Conservation (phyloP, 2,329 filamentous ascomycete genomes). For the Pseudogymnoascus sp. region DNA sequence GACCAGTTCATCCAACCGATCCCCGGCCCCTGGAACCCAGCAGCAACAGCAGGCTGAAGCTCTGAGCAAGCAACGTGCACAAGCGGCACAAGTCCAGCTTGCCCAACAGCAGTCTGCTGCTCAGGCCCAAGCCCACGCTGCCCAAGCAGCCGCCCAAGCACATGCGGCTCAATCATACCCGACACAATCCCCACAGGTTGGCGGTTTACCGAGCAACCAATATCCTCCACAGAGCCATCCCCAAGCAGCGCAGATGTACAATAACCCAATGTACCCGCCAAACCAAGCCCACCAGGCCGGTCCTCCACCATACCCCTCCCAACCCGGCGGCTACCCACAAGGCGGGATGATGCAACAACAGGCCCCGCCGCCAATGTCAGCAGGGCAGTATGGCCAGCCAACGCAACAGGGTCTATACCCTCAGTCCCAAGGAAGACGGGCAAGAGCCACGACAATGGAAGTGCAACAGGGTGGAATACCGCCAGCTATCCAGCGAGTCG, state of each 20-base stretch:
- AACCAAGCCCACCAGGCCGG: constrained; percentile 45
- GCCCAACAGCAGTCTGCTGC: constrained; percentile 29
- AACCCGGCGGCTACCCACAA: constrained; percentile 61
- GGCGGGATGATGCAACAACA: constrained; percentile 60
- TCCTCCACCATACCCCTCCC: constrained; percentile 72
- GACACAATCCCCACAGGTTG: constrained; percentile 14
- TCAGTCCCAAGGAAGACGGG: constrained; percentile 70
- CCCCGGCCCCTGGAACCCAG: constrained; percentile 85
- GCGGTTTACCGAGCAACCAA: constrained; percentile 38
- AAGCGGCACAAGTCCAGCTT: constrained; percentile 50
- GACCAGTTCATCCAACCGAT: constrained; percentile 73
- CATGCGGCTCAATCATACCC: constrained; percentile 35
- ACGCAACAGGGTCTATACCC: constrained; percentile 61
- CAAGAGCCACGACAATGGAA: constrained; percentile 93
- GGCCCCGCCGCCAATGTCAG: constrained; percentile 55
- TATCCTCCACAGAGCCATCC: constrained; percentile 40
- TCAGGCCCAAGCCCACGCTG: constrained; percentile 54
- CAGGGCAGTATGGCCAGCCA: constrained; percentile 52
- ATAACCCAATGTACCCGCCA: constrained; percentile 73
- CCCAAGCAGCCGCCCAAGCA: constrained; percentile 54
- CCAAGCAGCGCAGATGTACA: constrained; percentile 57
- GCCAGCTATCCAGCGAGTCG: constrained; percentile 84
- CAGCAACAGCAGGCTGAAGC: constrained; percentile 95
- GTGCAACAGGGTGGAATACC: constrained; percentile 90
- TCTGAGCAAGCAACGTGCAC: constrained; percentile 81